Percentiles rank a stretch among this genome's conserved stretches.
Conservation (phyloP, 768 basidiomycete genomes). For the Russula abietina region DNA sequence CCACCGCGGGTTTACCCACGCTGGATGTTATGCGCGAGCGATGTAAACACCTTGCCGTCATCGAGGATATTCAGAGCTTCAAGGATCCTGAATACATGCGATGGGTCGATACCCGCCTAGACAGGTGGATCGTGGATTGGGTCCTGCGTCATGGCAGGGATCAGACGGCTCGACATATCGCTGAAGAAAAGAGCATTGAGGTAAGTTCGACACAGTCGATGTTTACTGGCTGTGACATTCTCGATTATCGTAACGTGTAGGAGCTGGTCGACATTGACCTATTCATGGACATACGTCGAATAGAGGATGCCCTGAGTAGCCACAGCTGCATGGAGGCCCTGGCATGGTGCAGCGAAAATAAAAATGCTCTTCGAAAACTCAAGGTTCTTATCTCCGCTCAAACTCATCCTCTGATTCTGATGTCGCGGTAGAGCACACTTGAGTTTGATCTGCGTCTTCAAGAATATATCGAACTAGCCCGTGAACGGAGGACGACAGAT, state of each 20-base stretch:
- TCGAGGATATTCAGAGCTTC: conserved; percentile 52
- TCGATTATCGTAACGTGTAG: conserved; percentile 37
- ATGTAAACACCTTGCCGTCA: conserved; percentile 57
- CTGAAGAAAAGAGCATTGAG: conserved; percentile 73
- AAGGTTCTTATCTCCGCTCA: conserved; percentile 47
- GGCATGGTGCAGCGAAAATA: conserved; percentile 95
- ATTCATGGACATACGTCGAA: conserved; percentile 81
- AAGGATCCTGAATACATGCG: conserved; percentile 55
- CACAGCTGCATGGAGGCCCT: conserved; percentile 87
- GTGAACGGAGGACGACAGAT: conserved; percentile 55
- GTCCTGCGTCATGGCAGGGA: conserved; percentile 73
- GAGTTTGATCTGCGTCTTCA: conserved; percentile 96
- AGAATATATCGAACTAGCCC: conserved; percentile 89
- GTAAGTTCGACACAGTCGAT: conserved; percentile 36
- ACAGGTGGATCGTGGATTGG: conserved; percentile 94
- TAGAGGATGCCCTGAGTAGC: conserved; percentile 69
- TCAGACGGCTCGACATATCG: conserved; percentile 69
- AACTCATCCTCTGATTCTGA: background rate
- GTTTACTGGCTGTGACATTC: background rate
- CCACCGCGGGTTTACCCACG: conserved; percentile 46
- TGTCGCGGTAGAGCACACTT: conserved; percentile 67
- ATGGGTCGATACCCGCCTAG: conserved; percentile 76
- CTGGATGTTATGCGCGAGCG: conserved; percentile 71
- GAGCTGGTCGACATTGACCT: conserved; percentile 86
- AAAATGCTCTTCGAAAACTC: conserved; percentile 83